These are phyloP conservation scores for Boletus vinaceobasis DNA, from an alignment of 768 basidiomycete species.

Conservation along the genomic window DNA sequence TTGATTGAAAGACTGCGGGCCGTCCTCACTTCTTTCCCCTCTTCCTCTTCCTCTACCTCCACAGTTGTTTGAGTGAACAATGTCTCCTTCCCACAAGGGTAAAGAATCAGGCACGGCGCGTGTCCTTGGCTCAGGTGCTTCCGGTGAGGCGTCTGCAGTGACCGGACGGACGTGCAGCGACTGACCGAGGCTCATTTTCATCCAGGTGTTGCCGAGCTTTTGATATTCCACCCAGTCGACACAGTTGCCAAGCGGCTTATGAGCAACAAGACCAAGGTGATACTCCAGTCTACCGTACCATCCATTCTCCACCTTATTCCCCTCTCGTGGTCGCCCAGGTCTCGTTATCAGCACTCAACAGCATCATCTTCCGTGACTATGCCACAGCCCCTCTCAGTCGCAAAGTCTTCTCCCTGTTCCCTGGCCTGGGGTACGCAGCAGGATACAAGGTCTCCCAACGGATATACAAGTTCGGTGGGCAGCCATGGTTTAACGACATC, in stretches of 20 bases:
- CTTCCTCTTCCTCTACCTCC: not conserved
- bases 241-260: slow-evolving; percentile 98
- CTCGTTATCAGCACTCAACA: slow-evolving; percentile 56
- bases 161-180: not conserved
- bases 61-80: slow-evolving; percentile 14
- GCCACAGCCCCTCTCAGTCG: slow-evolving; percentile 62
- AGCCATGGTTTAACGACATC: slow-evolving; percentile 96
- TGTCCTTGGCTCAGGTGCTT: slow-evolving; percentile 86
- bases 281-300: not conserved
- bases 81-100: slow-evolving; percentile 50
- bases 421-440: slow-evolving; percentile 95
- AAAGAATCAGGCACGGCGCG: slow-evolving; percentile 90
- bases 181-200: not conserved
- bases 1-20: not conserved
- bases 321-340: slow-evolving; percentile 40
- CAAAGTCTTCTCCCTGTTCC: slow-evolving; percentile 91
- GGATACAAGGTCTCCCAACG: slow-evolving; percentile 96
- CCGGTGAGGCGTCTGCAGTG: slow-evolving; percentile 48
- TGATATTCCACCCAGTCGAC: slow-evolving; percentile 95
- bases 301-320: not conserved
- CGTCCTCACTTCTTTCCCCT: not conserved
- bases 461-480: slow-evolving; percentile 97
- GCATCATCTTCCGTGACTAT: slow-evolving; percentile 85
- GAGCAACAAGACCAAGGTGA: slow-evolving; percentile 90
- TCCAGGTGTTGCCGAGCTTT: slow-evolving; percentile 87